phyloP scores from a whole-genome alignment of 176 grass and related monocot genomes.

The Cenchrus fungigraminus region DNA sequence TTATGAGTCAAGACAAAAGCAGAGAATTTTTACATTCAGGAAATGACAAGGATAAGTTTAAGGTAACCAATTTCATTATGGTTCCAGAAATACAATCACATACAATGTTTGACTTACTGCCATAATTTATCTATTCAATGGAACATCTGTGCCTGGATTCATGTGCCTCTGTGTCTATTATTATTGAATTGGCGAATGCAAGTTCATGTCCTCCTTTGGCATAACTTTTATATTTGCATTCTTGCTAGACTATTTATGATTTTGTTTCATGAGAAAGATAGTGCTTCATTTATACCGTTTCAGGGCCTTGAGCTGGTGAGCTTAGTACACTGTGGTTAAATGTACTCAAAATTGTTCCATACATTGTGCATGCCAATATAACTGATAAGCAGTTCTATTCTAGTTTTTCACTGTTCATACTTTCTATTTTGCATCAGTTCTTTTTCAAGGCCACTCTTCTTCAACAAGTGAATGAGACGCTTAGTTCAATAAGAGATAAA shows the following conservation, averaged over 20 bases:
- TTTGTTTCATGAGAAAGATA: conserved; percentile 6
- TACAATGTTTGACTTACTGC: background rate
- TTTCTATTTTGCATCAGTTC: conserved; percentile 64
- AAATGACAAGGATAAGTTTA: conserved; percentile 91
- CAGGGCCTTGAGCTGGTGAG: background rate
- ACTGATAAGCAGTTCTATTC: background rate
- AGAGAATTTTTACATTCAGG: conserved; percentile 97
- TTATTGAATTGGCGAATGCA: background rate
- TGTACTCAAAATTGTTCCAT: conserved; percentile 24
- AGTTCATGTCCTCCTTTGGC: background rate
- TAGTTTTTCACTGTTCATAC: background rate
- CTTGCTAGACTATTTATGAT: background rate
- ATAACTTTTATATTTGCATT: conserved; percentile 3
- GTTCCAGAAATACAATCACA: conserved; percentile 25
- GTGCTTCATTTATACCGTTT: conserved; percentile 1
- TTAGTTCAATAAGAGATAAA: conserved; percentile 64
- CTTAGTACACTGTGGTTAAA: conserved; percentile 19
- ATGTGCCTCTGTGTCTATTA: background rate
- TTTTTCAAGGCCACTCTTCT: conserved; percentile 99
- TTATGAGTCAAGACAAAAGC: conserved; percentile 98
- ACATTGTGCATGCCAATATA: conserved; percentile 20
- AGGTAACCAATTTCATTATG: conserved; percentile 56
- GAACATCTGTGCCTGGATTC: background rate
- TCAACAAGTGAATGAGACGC: conserved; percentile 87
- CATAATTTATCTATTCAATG: background rate